These are phyloP conservation scores for Russula sp. DNA, from an alignment of 768 basidiomycete genomes.

Conservation along the genomic window DNA sequence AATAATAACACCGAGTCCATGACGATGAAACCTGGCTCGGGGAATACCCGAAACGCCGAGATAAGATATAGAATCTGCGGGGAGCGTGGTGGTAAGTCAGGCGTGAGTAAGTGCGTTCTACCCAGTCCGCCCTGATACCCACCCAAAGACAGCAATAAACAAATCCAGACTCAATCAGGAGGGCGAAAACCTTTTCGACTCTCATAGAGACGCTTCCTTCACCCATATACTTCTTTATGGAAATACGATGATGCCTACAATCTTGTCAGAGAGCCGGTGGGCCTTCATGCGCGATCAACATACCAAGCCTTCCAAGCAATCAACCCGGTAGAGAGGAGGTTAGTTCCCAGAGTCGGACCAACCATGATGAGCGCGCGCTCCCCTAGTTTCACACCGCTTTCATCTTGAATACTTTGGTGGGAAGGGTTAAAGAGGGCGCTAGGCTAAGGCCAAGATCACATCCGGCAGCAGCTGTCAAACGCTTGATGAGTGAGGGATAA, in stretches of 20 bases:
- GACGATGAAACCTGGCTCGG: constrained; percentile 13
- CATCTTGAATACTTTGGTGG: constrained; percentile 9
- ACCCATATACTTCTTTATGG: constrained; percentile 10
- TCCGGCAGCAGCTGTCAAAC: constrained; percentile 10
- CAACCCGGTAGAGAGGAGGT: constrained; percentile 22
- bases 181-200: constrained; percentile 22
- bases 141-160: constrained; percentile 24
- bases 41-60: constrained; percentile 13
- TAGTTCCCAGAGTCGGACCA: constrained; percentile 19
- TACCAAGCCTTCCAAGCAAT: constrained; percentile 26
- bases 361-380: constrained; percentile 16
- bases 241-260: constrained; percentile 17
- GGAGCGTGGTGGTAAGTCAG: not conserved
- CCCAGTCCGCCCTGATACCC: not conserved
- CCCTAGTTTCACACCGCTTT: constrained; percentile 1
- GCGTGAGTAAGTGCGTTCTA: not conserved
- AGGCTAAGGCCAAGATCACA: constrained; percentile 14
- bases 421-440: constrained; percentile 9
- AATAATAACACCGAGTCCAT: constrained; percentile 18
- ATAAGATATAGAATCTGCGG: constrained; percentile 16
- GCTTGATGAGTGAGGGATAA: not conserved
- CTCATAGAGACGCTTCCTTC: constrained; percentile 13
- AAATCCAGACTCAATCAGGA: constrained; percentile 24
- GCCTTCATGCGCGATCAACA: not conserved
- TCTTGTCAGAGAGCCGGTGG: not conserved